These are phyloP conservation scores for Candida morakotiae DNA, from an alignment of 805 yeast genomes.

Conservation along the genomic window DNA sequence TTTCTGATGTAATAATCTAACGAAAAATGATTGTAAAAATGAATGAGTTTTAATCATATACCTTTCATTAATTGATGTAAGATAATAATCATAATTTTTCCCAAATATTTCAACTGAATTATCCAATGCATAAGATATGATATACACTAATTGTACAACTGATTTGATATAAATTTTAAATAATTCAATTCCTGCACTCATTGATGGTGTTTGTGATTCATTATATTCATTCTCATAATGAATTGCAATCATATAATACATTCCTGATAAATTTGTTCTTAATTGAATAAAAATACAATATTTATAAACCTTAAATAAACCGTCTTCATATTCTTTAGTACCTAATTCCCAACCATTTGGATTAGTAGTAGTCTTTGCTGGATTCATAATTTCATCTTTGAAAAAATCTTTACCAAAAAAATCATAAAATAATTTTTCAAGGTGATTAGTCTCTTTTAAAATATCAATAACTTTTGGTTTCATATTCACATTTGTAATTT, in stretches of 20 bases:
- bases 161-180: conserved; percentile 38
- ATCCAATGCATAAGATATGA: conserved; percentile 40
- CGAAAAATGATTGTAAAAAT: conserved; percentile 35
- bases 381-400: conserved; percentile 32
- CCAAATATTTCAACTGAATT: conserved; percentile 40
- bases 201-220: conserved; percentile 23
- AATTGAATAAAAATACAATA: conserved; percentile 33
- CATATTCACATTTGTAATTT: conserved; percentile 15
- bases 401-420: conserved; percentile 41
- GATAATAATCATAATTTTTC: conserved; percentile 30
- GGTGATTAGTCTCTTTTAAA: conserved; percentile 28
- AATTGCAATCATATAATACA: conserved; percentile 37
- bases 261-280: conserved; percentile 36
- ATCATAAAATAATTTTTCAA: conserved; percentile 32
- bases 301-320: conserved; percentile 30
- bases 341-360: conserved; percentile 13
- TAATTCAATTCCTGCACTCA: conserved; percentile 37
- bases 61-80: conserved; percentile 35
- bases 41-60: conserved; percentile 39
- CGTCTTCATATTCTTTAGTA: conserved; percentile 23
- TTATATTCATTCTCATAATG: conserved; percentile 34
- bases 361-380: conserved; percentile 15
- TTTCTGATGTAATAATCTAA: conserved; percentile 35
- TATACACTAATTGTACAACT: conserved; percentile 39
- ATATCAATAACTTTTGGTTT: conserved; percentile 34